Percentiles rank a stretch among this genome's conserved stretches.
Conservation (phyloP, 108 stramenopile species). For the Discostella pseudostelligera region DNA sequence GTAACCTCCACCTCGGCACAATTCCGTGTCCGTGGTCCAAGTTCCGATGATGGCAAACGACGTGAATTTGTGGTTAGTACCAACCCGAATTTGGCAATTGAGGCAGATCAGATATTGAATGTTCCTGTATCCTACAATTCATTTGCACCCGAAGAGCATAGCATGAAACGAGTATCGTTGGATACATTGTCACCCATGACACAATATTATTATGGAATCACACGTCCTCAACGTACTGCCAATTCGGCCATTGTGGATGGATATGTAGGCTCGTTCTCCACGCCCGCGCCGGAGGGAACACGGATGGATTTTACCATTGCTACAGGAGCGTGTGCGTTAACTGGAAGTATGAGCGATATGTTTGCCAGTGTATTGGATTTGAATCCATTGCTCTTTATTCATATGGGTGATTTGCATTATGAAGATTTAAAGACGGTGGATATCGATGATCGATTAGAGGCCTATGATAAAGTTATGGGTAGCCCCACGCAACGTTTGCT, state of each 20-base stretch:
- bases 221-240: constrained; percentile 29
- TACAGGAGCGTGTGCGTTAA: constrained; percentile 47
- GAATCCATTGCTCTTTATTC: constrained; percentile 49
- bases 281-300: constrained; percentile 40
- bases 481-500: constrained; percentile 41
- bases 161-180: constrained; percentile 13
- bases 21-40: constrained; percentile 49
- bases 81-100: constrained; percentile 31
- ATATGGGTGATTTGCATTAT: constrained; percentile 62
- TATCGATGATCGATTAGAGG: constrained; percentile 42
- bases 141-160: constrained; percentile 21
- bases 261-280: constrained; percentile 39
- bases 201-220: constrained; percentile 40
- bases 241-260: constrained; percentile 35
- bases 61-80: constrained; percentile 26
- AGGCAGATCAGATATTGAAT: constrained; percentile 29
- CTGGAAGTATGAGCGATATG: constrained; percentile 37
- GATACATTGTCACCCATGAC: constrained; percentile 25
- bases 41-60: constrained; percentile 19
- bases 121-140: constrained; percentile 35
- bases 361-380: constrained; percentile 41
- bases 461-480: constrained; percentile 54
- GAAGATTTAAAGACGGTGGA: constrained; percentile 46
- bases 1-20: constrained; percentile 47
- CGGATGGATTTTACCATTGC: constrained; percentile 55